Percentiles rank a stretch among this genome's conserved stretches.
Evolutionary conservation across 257 asterid genomes (phyloP).

Genomic region (Thymus quinquecostatus): DNA sequence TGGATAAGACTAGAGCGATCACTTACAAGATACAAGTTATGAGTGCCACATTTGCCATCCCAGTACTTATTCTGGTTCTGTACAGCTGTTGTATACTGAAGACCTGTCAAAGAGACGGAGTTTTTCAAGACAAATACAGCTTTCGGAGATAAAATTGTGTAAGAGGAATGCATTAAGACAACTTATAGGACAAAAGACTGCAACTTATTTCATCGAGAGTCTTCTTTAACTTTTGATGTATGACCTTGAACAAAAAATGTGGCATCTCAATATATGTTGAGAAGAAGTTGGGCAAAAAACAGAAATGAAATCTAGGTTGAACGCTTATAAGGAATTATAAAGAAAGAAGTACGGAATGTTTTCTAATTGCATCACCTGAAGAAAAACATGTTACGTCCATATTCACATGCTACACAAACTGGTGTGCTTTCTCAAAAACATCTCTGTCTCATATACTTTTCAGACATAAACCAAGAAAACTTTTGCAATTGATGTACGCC

Average conservation of each 20-base stretch:
- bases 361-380: too few relatives aligned
- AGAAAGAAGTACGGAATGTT: too few relatives aligned
- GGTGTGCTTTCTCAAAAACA: too few relatives aligned
- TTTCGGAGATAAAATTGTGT: background rate
- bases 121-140: constrained; percentile 6
- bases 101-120: constrained; percentile 51
- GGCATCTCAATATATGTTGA: too few relatives aligned
- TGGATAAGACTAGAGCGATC: background rate
- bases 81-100: constrained; percentile 96
- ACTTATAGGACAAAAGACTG: constrained; percentile 92
- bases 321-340: too few relatives aligned
- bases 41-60: constrained; percentile 99
- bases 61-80: constrained; percentile 98
- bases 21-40: constrained; percentile 87
- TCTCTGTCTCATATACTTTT: too few relatives aligned
- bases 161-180: constrained; percentile 2
- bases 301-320: too few relatives aligned
- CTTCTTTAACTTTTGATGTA: constrained; percentile 99
- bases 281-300: too few relatives aligned
- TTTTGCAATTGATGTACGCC: too few relatives aligned
- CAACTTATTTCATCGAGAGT: constrained; percentile 93
- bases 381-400: too few relatives aligned
- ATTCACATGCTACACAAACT: too few relatives aligned
- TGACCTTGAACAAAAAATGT: constrained; percentile 57
- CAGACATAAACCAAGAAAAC: too few relatives aligned